A percentile compares a stretch with the other conserved stretches of the same genome.
phyloP scores from a whole-genome alignment of 441 rosid genomes.

The Rhodomyrtus psidioides region DNA sequence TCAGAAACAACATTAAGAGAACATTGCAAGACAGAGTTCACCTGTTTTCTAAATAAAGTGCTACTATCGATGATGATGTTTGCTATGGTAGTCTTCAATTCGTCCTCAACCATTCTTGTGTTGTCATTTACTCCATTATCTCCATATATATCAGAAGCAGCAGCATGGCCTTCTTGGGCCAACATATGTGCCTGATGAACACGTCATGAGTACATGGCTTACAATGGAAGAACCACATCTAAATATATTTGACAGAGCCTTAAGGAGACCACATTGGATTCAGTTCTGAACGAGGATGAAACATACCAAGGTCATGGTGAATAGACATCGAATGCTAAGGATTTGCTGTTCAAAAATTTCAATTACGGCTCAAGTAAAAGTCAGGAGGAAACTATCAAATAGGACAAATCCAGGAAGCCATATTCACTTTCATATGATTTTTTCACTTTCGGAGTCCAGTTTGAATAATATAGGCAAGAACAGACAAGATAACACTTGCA shows the following conservation, averaged over 20 bases:
- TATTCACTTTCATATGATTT: not conserved
- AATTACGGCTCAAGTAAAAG: not conserved
- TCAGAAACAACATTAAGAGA: not conserved
- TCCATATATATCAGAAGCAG: not conserved
- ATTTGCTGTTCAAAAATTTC: not conserved
- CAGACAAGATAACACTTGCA: not conserved
- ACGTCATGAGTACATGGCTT: not conserved
- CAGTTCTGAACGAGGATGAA: not conserved
- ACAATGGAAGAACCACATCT: not conserved
- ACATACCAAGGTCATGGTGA: not conserved
- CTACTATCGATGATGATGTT: not conserved
- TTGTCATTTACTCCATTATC: not conserved
- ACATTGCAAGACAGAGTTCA: not conserved
- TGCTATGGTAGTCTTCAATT: not conserved
- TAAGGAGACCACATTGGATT: not conserved
- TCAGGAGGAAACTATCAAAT: not conserved
- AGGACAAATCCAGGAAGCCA: not conserved
- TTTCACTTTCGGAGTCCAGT: not conserved
- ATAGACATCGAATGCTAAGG: not conserved
- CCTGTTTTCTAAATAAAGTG: not conserved
- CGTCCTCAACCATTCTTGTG: not conserved
- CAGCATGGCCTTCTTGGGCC: slow-evolving; percentile 5
- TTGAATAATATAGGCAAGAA: not conserved
- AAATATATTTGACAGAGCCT: not conserved
- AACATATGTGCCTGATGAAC: slow-evolving; percentile 8